Percentiles rank a stretch among this genome's conserved stretches.
These are phyloP conservation scores for Calonectria honghensis DNA, from an alignment of 2,329 filamentous ascomycete genomes.

Conservation along the genomic window DNA sequence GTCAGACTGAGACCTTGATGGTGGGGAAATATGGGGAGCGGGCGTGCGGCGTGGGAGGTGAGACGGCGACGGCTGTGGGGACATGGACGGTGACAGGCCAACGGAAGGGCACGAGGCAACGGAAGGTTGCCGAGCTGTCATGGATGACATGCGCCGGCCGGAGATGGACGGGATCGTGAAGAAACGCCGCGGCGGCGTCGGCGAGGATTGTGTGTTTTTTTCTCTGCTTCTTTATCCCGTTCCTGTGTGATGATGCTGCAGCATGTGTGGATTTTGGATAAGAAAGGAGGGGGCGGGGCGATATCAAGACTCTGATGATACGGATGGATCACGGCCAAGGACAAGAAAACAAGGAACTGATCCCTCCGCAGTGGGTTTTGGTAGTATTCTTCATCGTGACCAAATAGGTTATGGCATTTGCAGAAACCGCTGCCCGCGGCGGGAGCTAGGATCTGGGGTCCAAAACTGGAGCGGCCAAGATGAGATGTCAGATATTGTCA, in stretches of 20 bases:
- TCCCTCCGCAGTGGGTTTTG: constrained; percentile 25
- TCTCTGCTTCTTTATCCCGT: background rate
- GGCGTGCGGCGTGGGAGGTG: constrained; percentile 39
- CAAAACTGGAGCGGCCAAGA: background rate
- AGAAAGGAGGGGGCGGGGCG: constrained; percentile 24
- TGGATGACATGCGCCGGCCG: constrained; percentile 44
- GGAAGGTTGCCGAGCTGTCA: constrained; percentile 53
- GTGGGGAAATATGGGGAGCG: constrained; percentile 28
- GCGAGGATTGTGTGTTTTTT: constrained; percentile 7
- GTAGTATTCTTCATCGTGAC: constrained; percentile 16
- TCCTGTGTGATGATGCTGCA: background rate
- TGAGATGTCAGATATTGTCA: constrained; percentile 16
- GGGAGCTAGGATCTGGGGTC: constrained; percentile 28
- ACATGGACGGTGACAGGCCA: constrained; percentile 35
- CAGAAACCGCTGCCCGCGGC: background rate
- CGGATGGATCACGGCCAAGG: constrained; percentile 8
- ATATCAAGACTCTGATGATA: constrained; percentile 15
- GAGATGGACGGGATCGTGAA: constrained; percentile 52
- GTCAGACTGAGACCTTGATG: constrained; percentile 14
- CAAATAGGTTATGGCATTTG: background rate
- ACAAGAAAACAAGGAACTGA: constrained; percentile 30
- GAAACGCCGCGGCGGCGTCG: constrained; percentile 20
- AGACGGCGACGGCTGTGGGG: constrained; percentile 39
- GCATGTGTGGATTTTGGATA: constrained; percentile 14
- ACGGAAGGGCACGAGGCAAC: constrained; percentile 43